Evolutionary conservation across 176 grass and related monocot genomes (phyloP).

Genomic region (Triticum monococcum): DNA sequence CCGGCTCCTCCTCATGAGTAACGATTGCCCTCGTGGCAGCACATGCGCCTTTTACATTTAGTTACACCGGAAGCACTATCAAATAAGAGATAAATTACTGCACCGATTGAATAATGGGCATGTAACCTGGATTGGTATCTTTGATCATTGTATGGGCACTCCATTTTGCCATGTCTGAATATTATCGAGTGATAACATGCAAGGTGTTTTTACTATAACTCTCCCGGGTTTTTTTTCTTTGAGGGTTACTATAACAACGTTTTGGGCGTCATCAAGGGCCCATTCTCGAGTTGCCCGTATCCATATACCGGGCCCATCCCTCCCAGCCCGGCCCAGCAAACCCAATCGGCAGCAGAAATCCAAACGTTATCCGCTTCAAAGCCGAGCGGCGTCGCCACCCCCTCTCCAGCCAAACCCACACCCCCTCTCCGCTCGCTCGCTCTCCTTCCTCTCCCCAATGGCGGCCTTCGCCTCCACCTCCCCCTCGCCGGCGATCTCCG

Average conservation of each 20-base stretch:
- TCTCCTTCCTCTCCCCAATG: conserved; percentile 30
- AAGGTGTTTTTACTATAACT: too few relatives aligned
- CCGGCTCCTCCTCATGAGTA: neutral
- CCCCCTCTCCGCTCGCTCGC: neutral
- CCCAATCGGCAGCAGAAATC: conserved; percentile 8
- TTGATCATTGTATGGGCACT: neutral
- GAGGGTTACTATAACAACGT: too few relatives aligned
- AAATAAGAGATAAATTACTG: neutral
- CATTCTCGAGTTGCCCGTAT: too few relatives aligned
- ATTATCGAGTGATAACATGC: neutral
- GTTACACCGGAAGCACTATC: neutral
- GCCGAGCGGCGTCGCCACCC: conserved; percentile 5
- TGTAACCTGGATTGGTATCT: neutral
- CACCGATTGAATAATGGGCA: neutral
- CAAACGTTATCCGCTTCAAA: conserved; percentile 56
- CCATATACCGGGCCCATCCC: neutral
- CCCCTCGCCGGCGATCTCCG: conserved; percentile 42
- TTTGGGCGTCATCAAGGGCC: too few relatives aligned
- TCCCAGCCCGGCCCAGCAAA: neutral
- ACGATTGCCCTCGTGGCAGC: neutral
- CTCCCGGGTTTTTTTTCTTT: too few relatives aligned
- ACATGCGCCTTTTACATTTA: neutral
- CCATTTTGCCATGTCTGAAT: neutral
- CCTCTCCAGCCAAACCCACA: conserved; percentile 12
- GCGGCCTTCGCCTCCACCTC: conserved; percentile 46